phyloP scores from a whole-genome alignment of 2,329 filamentous ascomycete genomes.

The Aspergillus sp. region DNA sequence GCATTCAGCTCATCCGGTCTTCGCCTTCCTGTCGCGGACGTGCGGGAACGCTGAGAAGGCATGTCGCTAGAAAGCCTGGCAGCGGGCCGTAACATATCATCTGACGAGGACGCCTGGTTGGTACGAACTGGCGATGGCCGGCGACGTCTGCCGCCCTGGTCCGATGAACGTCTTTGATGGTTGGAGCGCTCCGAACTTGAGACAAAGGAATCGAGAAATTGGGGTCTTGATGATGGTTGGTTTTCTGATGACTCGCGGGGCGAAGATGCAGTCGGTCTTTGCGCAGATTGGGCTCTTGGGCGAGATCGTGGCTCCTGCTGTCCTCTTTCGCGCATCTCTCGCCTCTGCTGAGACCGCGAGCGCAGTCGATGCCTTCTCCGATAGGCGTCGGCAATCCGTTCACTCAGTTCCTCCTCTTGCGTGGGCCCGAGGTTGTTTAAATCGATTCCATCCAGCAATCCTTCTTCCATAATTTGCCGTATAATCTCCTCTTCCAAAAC shows the following conservation, averaged over 20 bases:
- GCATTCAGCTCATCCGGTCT: conserved; percentile 16
- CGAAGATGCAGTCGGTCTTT: conserved; percentile 12
- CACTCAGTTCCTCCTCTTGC: conserved; percentile 82
- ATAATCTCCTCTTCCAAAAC: conserved; percentile 79
- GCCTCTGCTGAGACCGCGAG: conserved; percentile 27
- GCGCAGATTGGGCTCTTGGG: conserved; percentile 23
- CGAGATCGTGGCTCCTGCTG: conserved; percentile 21
- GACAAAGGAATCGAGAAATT: conserved; percentile 23
- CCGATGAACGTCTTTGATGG: conserved; percentile 29
- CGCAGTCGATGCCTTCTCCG: conserved; percentile 56
- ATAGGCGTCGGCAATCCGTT: conserved; percentile 83
- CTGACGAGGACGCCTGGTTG: conserved; percentile 25
- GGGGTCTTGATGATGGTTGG: conserved; percentile 22
- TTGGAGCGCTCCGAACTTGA: conserved; percentile 11
- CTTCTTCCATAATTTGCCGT: conserved; percentile 79
- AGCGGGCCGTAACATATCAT: conserved; percentile 23
- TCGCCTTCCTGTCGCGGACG: conserved; percentile 15
- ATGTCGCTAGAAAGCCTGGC: conserved; percentile 29
- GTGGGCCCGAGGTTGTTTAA: conserved; percentile 74
- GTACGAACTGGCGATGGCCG: conserved; percentile 25
- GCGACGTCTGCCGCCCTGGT: conserved; percentile 22
- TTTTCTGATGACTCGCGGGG: conserved; percentile 14
- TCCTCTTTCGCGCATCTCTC: conserved; percentile 25
- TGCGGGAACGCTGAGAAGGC: conserved; percentile 21
- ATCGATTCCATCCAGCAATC: conserved; percentile 78